Conservation (phyloP, 1,284 basidiomycete genomes). For the Puccinia triticina region DNA sequence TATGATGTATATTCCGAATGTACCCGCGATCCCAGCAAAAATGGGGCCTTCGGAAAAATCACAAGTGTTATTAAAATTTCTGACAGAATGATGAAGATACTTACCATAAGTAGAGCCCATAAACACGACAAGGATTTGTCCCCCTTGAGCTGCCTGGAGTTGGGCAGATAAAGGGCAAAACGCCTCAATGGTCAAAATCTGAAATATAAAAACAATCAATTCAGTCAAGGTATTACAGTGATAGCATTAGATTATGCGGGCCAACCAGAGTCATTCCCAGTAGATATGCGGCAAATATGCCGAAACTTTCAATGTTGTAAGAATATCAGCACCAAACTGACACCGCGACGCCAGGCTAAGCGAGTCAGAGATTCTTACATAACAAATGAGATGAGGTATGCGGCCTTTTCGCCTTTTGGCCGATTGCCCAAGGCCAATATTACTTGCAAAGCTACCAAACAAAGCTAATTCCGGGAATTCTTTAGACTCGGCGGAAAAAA, state of each 20-base stretch:
- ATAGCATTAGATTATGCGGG: background rate
- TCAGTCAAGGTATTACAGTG: background rate
- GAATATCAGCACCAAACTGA: background rate
- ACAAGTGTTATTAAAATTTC: background rate
- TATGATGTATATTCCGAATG: constrained; percentile 67
- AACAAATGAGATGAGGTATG: constrained; percentile 81
- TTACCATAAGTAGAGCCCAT: constrained; percentile 51
- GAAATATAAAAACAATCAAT: background rate
- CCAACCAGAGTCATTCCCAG: constrained; percentile 50
- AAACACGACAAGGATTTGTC: constrained; percentile 12
- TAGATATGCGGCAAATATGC: constrained; percentile 47
- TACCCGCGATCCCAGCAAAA: constrained; percentile 83
- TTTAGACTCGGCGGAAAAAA: background rate
- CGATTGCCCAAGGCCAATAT: constrained; percentile 86
- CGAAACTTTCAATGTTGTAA: constrained; percentile 26
- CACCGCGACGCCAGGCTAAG: background rate
- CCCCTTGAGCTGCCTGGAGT: constrained; percentile 25
- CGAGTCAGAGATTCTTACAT: constrained; percentile 58
- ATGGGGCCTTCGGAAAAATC: constrained; percentile 67
- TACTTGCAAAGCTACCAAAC: constrained; percentile 63
- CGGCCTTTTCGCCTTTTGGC: constrained; percentile 84
- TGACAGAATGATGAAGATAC: background rate
- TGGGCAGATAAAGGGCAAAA: constrained; percentile 44
- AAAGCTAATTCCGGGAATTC: constrained; percentile 19
- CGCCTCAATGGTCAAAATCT: constrained; percentile 48